Percentiles rank a stretch among this genome's conserved stretches.
Conservation (phyloP, 2,329 filamentous ascomycete genomes). For the Biscogniauxia marginata region DNA sequence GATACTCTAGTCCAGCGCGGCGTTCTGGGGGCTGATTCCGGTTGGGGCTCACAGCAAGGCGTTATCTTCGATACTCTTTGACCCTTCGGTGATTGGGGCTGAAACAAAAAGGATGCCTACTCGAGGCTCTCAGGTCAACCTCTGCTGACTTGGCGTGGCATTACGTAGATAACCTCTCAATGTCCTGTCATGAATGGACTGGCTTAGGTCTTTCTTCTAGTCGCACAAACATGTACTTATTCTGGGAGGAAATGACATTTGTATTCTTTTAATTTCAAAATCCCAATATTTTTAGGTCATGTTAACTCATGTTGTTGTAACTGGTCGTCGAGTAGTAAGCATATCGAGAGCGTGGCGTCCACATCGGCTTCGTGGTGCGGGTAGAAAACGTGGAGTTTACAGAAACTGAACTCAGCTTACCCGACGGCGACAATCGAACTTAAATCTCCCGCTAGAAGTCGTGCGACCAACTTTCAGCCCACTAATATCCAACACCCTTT, state of each 20-base stretch:
- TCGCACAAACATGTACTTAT: not conserved
- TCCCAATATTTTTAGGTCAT: no score
- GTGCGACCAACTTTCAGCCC: no score
- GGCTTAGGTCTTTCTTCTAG: not conserved
- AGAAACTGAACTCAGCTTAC: not conserved
- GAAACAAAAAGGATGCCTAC: not conserved
- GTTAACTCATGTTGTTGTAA: not conserved
- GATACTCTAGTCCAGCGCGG: not conserved
- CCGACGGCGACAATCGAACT: no score
- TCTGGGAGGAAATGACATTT: no score
- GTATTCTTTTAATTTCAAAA: not conserved
- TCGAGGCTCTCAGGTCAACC: not conserved
- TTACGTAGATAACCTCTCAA: not conserved
- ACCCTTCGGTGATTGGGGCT: constrained; percentile 13
- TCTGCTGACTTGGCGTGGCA: not conserved
- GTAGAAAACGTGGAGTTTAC: not conserved
- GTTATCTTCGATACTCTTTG: constrained; percentile 1
- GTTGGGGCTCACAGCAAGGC: constrained; percentile 5
- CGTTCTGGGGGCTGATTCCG: not conserved
- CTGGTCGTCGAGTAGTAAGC: not conserved
- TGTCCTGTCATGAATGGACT: not conserved
- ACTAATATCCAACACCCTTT: not conserved
- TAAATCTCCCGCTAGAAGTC: no score
- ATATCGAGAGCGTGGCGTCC: not conserved
- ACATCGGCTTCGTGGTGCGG: not conserved